Base-by-base conservation (phyloP, 495 filamentous ascomycete genomes). In the Lophiostoma macrostomum region DNA sequence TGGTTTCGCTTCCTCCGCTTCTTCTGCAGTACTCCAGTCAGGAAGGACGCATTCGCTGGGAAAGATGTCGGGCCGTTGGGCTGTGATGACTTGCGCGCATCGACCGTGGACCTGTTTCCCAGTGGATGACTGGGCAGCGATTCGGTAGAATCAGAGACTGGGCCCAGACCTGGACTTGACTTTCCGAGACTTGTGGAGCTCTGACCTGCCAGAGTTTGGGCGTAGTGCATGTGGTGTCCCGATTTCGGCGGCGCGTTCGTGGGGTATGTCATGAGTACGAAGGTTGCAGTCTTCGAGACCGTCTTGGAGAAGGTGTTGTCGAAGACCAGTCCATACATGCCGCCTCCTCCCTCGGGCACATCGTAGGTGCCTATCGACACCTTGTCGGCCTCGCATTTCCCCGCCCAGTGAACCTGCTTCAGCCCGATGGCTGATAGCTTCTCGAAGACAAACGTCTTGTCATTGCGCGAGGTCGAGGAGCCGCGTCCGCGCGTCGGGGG, bases 291-390 rank as follows among this genome's bases (percentile, higher is more conserved):
- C 71, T 98, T 98, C 43, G 90, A 89, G 32, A 89, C 82, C 65
- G 90, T 86, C 72, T 96, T 97, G 41, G 91, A 94, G 68, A 97
- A 97, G 27, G 94, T 98, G 66, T 98, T 98, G 77, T 98, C 93
- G 66, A 98, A 96, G 22, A 97, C 88, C 47, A 98, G 76, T 25
- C 89, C 93, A 69, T 94, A 98, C 82, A 96, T 96, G 50, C 91
- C 93, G 2, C 86, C 88, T 45, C 88, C 81, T 12, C 76, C 79
- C 31, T 69, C 61, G 3, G 73, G 69, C 13, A 96, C 89, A 66
- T 94, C 83, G 68, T 89, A 88, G 13, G 85, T 93, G 0, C 93
- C 93, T 66, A 90, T 86, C 10, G 88, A 84, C n/a, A 95, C 90
- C 73, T 88, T 91, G 72, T 97, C 91, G 23, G 93, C 89, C 68